Percentiles rank a stretch among this genome's conserved stretches.
These are phyloP conservation scores for Fusarium avenaceum DNA, from an alignment of 2,329 filamentous ascomycete species.

Conservation along the genomic window DNA sequence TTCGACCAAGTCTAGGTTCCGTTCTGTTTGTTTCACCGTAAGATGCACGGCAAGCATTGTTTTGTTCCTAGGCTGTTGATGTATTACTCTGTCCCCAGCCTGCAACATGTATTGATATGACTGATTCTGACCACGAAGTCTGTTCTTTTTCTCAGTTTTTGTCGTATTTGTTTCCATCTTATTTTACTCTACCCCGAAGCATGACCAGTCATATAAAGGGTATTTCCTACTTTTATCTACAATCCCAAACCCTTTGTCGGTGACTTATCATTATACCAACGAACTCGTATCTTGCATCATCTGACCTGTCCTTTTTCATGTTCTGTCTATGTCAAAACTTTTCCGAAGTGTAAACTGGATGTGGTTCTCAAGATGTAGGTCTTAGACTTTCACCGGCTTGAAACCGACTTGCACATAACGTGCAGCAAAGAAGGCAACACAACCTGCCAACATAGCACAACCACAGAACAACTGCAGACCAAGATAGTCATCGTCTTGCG, in stretches of 20 bases:
- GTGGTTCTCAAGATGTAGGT: background rate
- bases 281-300: background rate
- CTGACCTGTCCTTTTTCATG: background rate
- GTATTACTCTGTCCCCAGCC: background rate
- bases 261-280: background rate
- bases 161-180: background rate
- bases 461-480: slow-evolving; percentile 77
- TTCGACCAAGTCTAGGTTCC: background rate
- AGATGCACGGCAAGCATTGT: background rate
- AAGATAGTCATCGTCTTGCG: slow-evolving; percentile 66
- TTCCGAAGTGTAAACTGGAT: background rate
- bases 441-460: slow-evolving; percentile 57
- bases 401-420: slow-evolving; percentile 55
- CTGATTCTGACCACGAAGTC: background rate
- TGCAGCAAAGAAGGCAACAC: slow-evolving; percentile 50
- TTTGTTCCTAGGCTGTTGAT: background rate
- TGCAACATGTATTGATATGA: background rate
- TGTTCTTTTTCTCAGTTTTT: background rate
- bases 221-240: background rate
- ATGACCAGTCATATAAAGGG: background rate
- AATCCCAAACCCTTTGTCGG: background rate
- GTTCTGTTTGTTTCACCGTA: background rate
- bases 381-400: slow-evolving; percentile 53
- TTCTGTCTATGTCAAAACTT: background rate
- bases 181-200: background rate